phyloP scores from a whole-genome alignment of 2,329 filamentous ascomycete genomes.

The Hypoxylon sp. region DNA sequence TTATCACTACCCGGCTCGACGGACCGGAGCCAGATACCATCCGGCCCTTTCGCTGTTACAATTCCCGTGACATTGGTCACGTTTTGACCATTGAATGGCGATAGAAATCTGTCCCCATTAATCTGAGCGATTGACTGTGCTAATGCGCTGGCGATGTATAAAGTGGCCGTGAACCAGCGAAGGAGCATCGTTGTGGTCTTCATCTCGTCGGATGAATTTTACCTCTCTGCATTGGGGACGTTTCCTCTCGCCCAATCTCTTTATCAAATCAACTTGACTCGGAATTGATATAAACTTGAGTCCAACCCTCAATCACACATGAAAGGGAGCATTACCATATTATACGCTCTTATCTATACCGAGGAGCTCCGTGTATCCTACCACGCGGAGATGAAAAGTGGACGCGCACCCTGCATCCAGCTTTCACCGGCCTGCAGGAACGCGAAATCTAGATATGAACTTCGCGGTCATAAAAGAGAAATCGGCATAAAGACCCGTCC shows the following conservation, averaged over 20 bases:
- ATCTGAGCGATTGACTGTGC: slow-evolving; percentile 70
- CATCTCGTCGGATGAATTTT: slow-evolving; percentile 22
- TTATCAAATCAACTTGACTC: neutral
- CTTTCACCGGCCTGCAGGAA: slow-evolving; percentile 33
- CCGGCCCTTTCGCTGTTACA: slow-evolving; percentile 73
- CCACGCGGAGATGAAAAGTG: slow-evolving; percentile 32
- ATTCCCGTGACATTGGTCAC: slow-evolving; percentile 74
- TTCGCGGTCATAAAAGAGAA: slow-evolving; percentile 21
- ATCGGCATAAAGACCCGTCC: slow-evolving; percentile 15
- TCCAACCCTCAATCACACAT: neutral
- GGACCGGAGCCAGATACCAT: slow-evolving; percentile 76
- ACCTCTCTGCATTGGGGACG: neutral
- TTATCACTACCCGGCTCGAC: slow-evolving; percentile 68
- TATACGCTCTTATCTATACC: slow-evolving; percentile 17
- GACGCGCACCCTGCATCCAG: slow-evolving; percentile 14
- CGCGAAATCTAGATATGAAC: slow-evolving; percentile 30
- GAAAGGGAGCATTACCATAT: slow-evolving; percentile 1
- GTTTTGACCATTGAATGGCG: slow-evolving; percentile 69
- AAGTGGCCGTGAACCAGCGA: slow-evolving; percentile 35
- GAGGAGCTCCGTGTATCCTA: neutral
- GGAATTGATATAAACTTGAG: neutral
- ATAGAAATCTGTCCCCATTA: slow-evolving; percentile 76
- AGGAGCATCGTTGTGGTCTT: slow-evolving; percentile 30
- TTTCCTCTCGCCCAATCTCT: neutral
- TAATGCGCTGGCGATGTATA: slow-evolving; percentile 48